Evolutionary conservation across 2,329 filamentous ascomycete genomes (phyloP), one percentile per base, ranked within the genome.

Genomic region (Chalaropsis ovoidea): DNA sequence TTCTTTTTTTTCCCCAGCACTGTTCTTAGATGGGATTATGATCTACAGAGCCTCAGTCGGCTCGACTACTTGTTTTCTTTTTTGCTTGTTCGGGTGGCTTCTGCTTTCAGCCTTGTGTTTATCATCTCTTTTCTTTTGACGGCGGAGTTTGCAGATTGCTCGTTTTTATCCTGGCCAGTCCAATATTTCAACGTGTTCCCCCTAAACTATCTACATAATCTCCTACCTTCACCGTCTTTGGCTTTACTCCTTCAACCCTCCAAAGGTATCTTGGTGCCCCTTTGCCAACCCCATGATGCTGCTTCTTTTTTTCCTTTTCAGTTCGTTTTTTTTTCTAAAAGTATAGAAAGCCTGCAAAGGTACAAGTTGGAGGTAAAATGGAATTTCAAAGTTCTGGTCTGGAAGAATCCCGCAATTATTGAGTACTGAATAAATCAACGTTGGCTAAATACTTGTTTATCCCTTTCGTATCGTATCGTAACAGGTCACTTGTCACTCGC

Each of bases 31-130:
- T 19, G 39, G 41, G 15, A 31, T 35, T 41, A 43, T 47, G n/a
- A 60, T 47, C 41, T 35, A 35, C 27, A 45, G 35, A 27, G 27
- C 45, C 54, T 61, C 24, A 39, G 54, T 58, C 31, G 54, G 41
- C 56, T 63, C 17, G 61, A n/a, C 27, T 39, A 49, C 63, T 64
- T 61, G 7, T 15, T 43, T 62, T 43, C 42, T 45, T 15, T 35
- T 62, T 42, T 54, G 2, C 42, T 11, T 64, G n/a, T 60, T 65
- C 31, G 19, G 19, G 27, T 19, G 24, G n/a, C 13, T 42, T 62
- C 41, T 24, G 60, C 45, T 61, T 19, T 8, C 22, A 19, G 27
- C 22, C 15, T 60, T 47, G 27, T 49, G 27, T n/a, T 35, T 60
- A 45, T 58, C 31, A 27, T 27, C 7, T 22, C n/a, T 19, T 35